Percentiles rank a stretch among this genome's conserved stretches.
Conservation (phyloP, 208 protist genomes). For the Crithidia fasciculata region DNA sequence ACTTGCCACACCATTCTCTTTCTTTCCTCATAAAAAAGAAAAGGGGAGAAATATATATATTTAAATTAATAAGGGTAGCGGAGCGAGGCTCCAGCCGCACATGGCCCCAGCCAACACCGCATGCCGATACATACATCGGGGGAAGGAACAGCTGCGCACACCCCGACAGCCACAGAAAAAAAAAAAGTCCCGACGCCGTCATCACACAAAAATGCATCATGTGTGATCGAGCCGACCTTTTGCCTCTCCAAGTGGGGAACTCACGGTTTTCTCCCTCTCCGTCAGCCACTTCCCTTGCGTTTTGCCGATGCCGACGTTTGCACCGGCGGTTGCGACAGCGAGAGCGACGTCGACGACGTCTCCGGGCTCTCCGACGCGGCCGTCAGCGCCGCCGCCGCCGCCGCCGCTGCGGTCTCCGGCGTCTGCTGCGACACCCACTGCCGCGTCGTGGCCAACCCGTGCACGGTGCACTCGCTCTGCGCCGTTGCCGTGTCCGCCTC, state of each 20-base stretch:
- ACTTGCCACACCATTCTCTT: too few relatives aligned
- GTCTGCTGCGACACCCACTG: conserved; percentile 14
- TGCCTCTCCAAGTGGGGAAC: too few relatives aligned
- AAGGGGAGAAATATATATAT: not conserved
- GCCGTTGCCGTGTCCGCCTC: conserved; percentile 9
- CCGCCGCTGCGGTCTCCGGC: not conserved
- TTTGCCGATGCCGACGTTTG: not conserved
- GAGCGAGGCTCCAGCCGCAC: too few relatives aligned
- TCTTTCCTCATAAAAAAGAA: not conserved
- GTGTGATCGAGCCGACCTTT: too few relatives aligned
- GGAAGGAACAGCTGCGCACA: not conserved
- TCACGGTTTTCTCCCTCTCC: too few relatives aligned
- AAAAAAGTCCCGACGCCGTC: not conserved
- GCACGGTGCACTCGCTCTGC: conserved; percentile 11
- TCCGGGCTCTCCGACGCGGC: conserved; percentile 8
- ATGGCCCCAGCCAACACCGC: too few relatives aligned
- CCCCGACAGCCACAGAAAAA: conserved; percentile 10
- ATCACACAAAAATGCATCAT: too few relatives aligned
- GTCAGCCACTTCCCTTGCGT: conserved; percentile 1
- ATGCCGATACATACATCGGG: too few relatives aligned
- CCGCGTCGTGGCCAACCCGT: conserved; percentile 5
- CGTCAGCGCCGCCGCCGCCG: not conserved
- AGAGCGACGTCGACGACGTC: not conserved
- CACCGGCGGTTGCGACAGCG: not conserved
- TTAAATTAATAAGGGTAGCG: not conserved